Conservation (phyloP, 2,329 filamentous ascomycete genomes). For the Aspergillus pseudotamarii region DNA sequence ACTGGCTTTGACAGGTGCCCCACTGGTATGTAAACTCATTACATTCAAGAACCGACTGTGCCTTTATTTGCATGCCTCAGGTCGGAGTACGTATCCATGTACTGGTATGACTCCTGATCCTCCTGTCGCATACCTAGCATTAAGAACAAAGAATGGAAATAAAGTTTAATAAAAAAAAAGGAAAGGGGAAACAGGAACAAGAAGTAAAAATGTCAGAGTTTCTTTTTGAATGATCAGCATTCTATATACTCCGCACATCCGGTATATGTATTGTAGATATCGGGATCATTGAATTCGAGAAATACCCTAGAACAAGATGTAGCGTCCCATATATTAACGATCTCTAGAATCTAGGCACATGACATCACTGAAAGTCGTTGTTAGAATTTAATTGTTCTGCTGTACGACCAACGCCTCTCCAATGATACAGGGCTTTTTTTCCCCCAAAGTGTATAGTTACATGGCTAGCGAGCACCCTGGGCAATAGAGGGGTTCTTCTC, state of each 20-base stretch:
- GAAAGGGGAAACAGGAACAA: neutral
- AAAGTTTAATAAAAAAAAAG: neutral
- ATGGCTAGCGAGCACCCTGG: neutral
- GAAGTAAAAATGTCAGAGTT: neutral
- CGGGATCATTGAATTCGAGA: neutral
- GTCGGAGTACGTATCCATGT: neutral
- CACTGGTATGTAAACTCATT: slow-evolving; percentile 2
- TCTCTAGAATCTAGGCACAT: neutral
- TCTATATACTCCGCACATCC: neutral
- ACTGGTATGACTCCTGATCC: neutral
- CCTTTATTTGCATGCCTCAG: neutral
- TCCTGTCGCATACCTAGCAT: neutral
- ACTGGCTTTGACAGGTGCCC: slow-evolving; percentile 6
- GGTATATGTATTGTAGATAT: neutral
- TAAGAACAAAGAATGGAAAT: neutral
- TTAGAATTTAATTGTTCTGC: neutral
- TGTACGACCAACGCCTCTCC: neutral
- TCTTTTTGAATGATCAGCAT: neutral
- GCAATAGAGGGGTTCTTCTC: slow-evolving; percentile 3
- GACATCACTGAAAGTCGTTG: neutral
- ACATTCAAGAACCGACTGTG: neutral
- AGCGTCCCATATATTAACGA: no score
- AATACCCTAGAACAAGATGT: no score
- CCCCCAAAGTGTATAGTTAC: slow-evolving; percentile 7
- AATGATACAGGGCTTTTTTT: neutral